phyloP scores from a whole-genome alignment of 352 stramenopile species.

The Globisporangium megalacanthum region DNA sequence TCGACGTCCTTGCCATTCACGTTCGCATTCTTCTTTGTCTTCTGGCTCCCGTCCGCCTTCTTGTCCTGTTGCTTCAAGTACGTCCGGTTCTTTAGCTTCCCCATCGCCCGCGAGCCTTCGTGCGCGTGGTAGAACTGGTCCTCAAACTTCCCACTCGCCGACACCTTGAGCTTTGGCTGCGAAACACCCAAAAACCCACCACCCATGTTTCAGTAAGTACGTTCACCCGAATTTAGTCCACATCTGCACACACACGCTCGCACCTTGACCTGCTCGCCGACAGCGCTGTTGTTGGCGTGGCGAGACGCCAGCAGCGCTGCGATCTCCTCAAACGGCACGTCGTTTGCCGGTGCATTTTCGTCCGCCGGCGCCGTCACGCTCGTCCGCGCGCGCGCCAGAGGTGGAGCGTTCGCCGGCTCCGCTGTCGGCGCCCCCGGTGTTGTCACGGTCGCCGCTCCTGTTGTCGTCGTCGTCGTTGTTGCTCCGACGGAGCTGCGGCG shows the following conservation, averaged over 20 bases:
- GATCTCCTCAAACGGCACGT: slow-evolving; percentile 20
- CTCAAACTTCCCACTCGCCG: slow-evolving; percentile 76
- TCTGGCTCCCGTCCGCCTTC: slow-evolving; percentile 13
- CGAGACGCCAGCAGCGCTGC: slow-evolving; percentile 10
- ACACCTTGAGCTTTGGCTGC: slow-evolving; percentile 70
- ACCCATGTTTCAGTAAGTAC: background rate
- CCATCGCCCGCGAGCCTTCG: slow-evolving; percentile 73
- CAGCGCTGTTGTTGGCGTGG: background rate
- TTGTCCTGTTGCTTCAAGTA: slow-evolving; percentile 48
- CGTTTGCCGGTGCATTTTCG: slow-evolving; percentile 14
- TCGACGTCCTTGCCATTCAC: slow-evolving; percentile 76
- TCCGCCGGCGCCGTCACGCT: slow-evolving; percentile 9
- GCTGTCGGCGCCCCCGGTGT: background rate
- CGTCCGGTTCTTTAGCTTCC: slow-evolving; percentile 68
- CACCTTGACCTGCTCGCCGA: slow-evolving; percentile 17
- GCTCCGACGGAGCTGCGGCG: background rate
- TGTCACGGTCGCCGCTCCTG: background rate
- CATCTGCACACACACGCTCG: background rate
- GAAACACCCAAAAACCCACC: background rate
- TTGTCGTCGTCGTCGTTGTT: background rate
- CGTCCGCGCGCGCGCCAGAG: slow-evolving; percentile 9
- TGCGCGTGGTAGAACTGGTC: slow-evolving; percentile 86
- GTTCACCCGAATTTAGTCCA: background rate
- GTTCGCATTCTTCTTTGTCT: slow-evolving; percentile 49
- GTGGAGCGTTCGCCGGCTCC: background rate